These are phyloP conservation scores for Alternaria postmessia DNA, from an alignment of 2,329 filamentous ascomycete genomes.

Conservation along the genomic window DNA sequence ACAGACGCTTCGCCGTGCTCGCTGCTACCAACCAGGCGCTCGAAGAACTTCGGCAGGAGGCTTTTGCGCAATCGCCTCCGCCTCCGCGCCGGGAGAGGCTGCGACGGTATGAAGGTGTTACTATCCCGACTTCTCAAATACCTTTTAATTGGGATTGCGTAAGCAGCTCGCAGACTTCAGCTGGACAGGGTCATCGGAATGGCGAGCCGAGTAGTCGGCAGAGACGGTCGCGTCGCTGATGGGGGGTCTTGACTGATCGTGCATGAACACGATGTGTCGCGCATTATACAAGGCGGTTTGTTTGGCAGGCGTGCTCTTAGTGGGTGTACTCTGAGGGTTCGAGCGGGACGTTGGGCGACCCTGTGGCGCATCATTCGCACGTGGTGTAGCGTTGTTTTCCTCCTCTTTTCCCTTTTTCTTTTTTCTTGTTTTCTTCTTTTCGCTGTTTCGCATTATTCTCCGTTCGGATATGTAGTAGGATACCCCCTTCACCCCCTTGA, in stretches of 20 bases:
- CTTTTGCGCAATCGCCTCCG: constrained; percentile 46
- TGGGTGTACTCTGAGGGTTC: no score
- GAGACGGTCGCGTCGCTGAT: constrained; percentile 18
- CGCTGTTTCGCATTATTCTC: background rate
- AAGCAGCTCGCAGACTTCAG: constrained; percentile 45
- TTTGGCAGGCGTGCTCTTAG: no score
- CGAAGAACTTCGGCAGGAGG: constrained; percentile 46
- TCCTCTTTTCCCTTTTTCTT: background rate
- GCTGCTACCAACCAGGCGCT: constrained; percentile 49
- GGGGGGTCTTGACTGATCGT: background rate
- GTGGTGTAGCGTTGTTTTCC: background rate
- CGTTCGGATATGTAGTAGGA: background rate
- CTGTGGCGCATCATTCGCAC: background rate
- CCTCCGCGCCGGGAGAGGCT: constrained; percentile 41
- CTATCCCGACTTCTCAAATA: constrained; percentile 41
- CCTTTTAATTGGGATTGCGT: constrained; percentile 51
- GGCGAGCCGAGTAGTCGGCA: constrained; percentile 34
- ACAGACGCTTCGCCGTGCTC: constrained; percentile 49
- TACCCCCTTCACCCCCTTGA: constrained; percentile 2
- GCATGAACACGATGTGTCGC: background rate
- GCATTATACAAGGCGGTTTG: fast-evolving
- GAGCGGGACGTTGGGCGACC: no score
- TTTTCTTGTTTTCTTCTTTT: background rate
- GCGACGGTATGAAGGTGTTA: constrained; percentile 43
- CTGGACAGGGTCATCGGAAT: constrained; percentile 14